phyloP scores from a whole-genome alignment of 108 stramenopile genomes.

The Conticribra weissflogii region DNA sequence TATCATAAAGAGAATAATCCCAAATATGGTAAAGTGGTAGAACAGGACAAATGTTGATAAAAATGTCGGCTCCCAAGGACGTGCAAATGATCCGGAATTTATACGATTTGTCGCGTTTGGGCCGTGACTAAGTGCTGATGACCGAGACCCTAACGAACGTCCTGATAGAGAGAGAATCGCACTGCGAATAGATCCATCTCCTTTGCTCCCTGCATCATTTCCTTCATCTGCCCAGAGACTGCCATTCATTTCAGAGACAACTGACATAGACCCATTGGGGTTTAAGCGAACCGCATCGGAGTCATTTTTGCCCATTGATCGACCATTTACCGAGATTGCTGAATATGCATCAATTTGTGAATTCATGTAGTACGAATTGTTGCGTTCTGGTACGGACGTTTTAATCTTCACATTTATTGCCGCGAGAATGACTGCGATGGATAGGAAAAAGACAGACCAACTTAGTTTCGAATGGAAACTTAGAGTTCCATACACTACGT shows the following conservation, averaged over 20 bases:
- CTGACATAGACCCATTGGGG: too few relatives aligned
- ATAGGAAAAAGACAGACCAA: too few relatives aligned
- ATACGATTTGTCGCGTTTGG: not conserved
- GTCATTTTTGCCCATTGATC: not conserved
- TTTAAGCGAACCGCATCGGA: not conserved
- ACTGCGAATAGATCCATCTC: not conserved
- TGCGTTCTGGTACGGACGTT: constrained; percentile 5
- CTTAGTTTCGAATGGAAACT: too few relatives aligned
- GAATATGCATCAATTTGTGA: not conserved
- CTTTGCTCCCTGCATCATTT: not conserved
- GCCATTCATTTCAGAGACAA: not conserved
- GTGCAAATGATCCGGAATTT: not conserved
- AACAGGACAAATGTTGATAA: constrained; percentile 40
- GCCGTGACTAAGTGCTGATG: not conserved
- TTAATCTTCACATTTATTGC: constrained; percentile 25
- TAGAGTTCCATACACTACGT: not conserved
- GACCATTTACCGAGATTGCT: not conserved
- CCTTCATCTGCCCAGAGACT: not conserved
- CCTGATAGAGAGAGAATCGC: not conserved
- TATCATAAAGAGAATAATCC: constrained; percentile 32
- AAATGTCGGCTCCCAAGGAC: constrained; percentile 29
- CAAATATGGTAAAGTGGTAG: constrained; percentile 46
- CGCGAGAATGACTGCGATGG: constrained; percentile 34
- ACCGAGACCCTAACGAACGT: not conserved
- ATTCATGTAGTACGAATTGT: not conserved